These are phyloP conservation scores for Pseudomassariella vexata DNA, from an alignment of 2,329 filamentous ascomycete species.

Conservation along the genomic window DNA sequence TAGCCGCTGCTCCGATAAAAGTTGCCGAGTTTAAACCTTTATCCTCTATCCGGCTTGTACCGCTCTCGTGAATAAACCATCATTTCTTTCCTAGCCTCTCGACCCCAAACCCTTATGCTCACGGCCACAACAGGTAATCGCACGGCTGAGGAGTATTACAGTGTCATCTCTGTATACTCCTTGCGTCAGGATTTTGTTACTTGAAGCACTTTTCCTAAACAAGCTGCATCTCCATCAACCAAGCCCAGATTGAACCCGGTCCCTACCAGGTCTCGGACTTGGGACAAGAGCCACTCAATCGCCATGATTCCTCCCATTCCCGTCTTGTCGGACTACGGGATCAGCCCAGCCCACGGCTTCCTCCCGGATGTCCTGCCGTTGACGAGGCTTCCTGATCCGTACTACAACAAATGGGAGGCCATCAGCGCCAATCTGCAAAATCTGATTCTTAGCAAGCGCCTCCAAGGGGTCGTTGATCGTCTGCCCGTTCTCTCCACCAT, in stretches of 20 bases:
- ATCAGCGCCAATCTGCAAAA: constrained; percentile 81
- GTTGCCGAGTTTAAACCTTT: too few species aligned
- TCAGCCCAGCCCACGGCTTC: constrained; percentile 77
- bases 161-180: constrained; percentile 54
- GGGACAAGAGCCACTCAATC: too few species aligned
- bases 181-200: constrained; percentile 50
- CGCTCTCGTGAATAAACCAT: constrained; percentile 1
- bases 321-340: constrained; percentile 69
- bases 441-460: constrained; percentile 75
- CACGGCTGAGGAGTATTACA: constrained; percentile 60
- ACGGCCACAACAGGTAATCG: constrained; percentile 28
- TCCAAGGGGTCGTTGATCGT: constrained; percentile 72
- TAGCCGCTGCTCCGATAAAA: too few species aligned
- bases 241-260: too few species aligned
- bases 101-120: constrained; percentile 26
- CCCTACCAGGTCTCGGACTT: too few species aligned
- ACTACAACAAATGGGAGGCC: constrained; percentile 94
- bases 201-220: constrained; percentile 9
- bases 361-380: constrained; percentile 77
- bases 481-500: constrained; percentile 80
- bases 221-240: background rate
- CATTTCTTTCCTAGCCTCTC: constrained; percentile 6
- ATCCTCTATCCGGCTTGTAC: background rate
- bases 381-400: constrained; percentile 74
- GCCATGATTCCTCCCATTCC: constrained; percentile 57